Base-by-base conservation (phyloP, 108 stramenopile species). In the Cyclotella distinguenda region DNA sequence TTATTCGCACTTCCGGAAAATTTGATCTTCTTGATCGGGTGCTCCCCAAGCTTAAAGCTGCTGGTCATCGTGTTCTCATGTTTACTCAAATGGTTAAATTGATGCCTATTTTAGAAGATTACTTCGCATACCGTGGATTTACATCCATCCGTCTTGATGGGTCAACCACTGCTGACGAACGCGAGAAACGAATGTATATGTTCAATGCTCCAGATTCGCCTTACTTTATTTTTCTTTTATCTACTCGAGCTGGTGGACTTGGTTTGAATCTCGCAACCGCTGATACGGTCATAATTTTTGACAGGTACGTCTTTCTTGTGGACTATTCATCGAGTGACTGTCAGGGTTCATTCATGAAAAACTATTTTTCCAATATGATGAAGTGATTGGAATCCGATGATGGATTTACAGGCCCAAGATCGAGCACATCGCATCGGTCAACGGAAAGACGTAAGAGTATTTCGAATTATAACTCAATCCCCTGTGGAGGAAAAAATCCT, bases 331-430 rank as follows among this genome's bases (percentile, higher is more conserved):
- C 26, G 18, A 19, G 45, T 21, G n/a, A 32, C 40, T 30, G n/a
- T 15, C 10, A 15, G 30, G 6, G 8, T 11, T 36, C 13, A 36
- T 28, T n/a, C 28, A 16, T 43, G 33, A n/a, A 48, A 13, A 32
- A 9, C 6, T 59, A 10, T 25, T 30, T 39, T 12, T 58, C 25
- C 22, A 22, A 18, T 47, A 27, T 12, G 13, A 21, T 18, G 12
- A 38, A 87, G 87, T 50, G 98, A 99, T 74, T 99, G 98, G 98
- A 99, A 99, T 69, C 98, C 98, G 25, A 93, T 94, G 82, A 94
- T 93, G 92, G 97, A 99, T 68, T 64, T 93, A 36, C 98, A 99
- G 76, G 97, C 97, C 6, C 95, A 96, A 66, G 98, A 97, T 72
- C 81, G 98, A 38, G 96, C 96, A 22, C 97, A 99, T 81, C 90